A percentile compares a stretch with the other conserved stretches of the same genome.
These are phyloP conservation scores for Zancudomyces culisetae DNA, from an alignment of 371 early-diverging fungal genomes.

Conservation along the genomic window DNA sequence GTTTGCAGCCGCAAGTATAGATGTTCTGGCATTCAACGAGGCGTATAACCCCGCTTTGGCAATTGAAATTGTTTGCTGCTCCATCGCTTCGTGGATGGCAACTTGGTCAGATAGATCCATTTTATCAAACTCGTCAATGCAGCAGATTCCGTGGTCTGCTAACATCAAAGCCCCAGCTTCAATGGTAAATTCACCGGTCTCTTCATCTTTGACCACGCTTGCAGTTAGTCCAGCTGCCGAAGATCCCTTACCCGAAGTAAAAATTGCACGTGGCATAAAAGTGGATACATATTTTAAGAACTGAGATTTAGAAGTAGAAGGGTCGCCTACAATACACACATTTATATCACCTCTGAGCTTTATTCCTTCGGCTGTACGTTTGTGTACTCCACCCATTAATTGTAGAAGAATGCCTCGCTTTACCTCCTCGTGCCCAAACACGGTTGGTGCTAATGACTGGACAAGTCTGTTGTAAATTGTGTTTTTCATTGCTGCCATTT, in stretches of 20 bases:
- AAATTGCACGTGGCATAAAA: slow-evolving; percentile 84
- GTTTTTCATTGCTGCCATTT: slow-evolving; percentile 40
- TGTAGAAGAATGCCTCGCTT: slow-evolving; percentile 95
- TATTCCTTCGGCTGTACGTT: slow-evolving; percentile 85
- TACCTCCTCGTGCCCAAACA: slow-evolving; percentile 93
- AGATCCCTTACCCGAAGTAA: slow-evolving; percentile 97
- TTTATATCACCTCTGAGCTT: slow-evolving; percentile 96
- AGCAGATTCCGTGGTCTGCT: slow-evolving; percentile 98
- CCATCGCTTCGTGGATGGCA: slow-evolving; percentile 99
- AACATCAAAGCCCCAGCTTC: slow-evolving; percentile 99
- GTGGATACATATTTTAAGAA: slow-evolving; percentile 86
- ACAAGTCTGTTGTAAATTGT: slow-evolving; percentile 41
- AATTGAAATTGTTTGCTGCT: slow-evolving; percentile 99
- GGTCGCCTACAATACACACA: slow-evolving; percentile 97
- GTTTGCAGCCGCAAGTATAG: slow-evolving; percentile 97
- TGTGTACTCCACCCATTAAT: slow-evolving; percentile 94
- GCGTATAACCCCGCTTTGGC: slow-evolving; percentile 99
- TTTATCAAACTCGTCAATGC: slow-evolving; percentile 99
- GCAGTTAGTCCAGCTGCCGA: slow-evolving; percentile 99
- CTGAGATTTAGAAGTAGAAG: slow-evolving; percentile 94
- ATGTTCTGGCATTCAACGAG: slow-evolving; percentile 95
- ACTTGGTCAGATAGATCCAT: slow-evolving; percentile 98
- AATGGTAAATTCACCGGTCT: slow-evolving; percentile 98
- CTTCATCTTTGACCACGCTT: slow-evolving; percentile 94
- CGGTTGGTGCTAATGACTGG: slow-evolving; percentile 83